phyloP scores from a whole-genome alignment of 352 stramenopile species.

The Thraustotheca clavata region DNA sequence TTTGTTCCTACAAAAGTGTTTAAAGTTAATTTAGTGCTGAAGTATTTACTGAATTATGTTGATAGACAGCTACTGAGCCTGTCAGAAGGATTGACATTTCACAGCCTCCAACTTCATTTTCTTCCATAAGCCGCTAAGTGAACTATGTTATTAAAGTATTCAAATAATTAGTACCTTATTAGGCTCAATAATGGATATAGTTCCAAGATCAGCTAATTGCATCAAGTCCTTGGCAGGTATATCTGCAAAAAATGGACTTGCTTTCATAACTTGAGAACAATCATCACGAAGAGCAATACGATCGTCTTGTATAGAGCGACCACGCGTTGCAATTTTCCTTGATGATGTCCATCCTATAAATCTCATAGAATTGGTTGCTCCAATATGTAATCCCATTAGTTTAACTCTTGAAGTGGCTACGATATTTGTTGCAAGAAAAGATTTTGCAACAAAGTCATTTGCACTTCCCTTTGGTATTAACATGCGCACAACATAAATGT shows the following conservation, averaged over 20 bases:
- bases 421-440: neutral
- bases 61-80: neutral
- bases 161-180: neutral
- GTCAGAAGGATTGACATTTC: conserved; percentile 17
- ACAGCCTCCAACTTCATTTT: conserved; percentile 9
- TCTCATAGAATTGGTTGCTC: too few species aligned
- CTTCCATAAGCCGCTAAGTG: conserved; percentile 13
- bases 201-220: conserved; percentile 5
- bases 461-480: neutral
- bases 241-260: conserved; percentile 11
- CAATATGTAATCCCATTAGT: too few species aligned
- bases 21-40: conserved; percentile 11
- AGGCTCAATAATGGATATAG: conserved; percentile 12
- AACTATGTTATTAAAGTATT: neutral
- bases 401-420: too few species aligned
- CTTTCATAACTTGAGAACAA: conserved; percentile 3
- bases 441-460: conserved; percentile 15
- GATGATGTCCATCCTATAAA: too few species aligned
- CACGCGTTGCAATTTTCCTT: too few species aligned
- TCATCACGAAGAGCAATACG: conserved; percentile 10
- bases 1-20: neutral
- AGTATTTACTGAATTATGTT: conserved; percentile 7
- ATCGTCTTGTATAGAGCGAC: neutral
- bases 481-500: conserved; percentile 15
- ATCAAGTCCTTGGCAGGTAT: neutral